A percentile compares a stretch with the other conserved stretches of the same genome.
Evolutionary conservation across 2,329 filamentous ascomycete genomes (phyloP).

Genomic region (Botrytis byssoidea): DNA sequence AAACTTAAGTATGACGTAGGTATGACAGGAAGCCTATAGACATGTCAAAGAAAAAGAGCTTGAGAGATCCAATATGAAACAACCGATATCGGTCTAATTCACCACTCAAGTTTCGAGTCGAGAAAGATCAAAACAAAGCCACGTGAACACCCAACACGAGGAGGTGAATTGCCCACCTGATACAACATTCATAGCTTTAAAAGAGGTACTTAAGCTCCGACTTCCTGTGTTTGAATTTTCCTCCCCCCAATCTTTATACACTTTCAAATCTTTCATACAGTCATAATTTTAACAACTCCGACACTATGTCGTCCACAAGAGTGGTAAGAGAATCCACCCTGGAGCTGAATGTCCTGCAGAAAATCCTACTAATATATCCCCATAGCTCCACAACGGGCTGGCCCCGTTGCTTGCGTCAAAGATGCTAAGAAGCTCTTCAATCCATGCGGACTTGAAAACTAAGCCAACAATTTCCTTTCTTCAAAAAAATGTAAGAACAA

Average conservation of each 20-base stretch:
- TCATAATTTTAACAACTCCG: neutral
- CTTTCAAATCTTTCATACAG: neutral
- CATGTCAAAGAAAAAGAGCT: neutral
- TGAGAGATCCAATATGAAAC: neutral
- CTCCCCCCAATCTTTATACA: neutral
- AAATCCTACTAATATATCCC: neutral
- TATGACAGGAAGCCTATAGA: neutral
- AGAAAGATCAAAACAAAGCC: neutral
- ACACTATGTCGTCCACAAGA: neutral
- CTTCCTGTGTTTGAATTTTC: no score
- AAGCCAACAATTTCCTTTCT: neutral
- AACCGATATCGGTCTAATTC: neutral
- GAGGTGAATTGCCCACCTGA: neutral
- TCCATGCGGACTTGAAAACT: neutral
- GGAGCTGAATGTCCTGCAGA: neutral
- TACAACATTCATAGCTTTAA: neutral
- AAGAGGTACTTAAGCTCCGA: neutral
- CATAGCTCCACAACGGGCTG: neutral
- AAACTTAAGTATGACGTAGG: neutral
- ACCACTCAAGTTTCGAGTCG: neutral
- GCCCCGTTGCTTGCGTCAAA: neutral
- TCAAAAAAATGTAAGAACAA: neutral
- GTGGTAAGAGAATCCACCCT: neutral
- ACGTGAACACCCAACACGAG: neutral
- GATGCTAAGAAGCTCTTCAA: neutral